A percentile compares a stretch with the other conserved stretches of the same genome.
phyloP scores from a whole-genome alignment of 768 basidiomycete species.

The Xerocomus potaroensis region DNA sequence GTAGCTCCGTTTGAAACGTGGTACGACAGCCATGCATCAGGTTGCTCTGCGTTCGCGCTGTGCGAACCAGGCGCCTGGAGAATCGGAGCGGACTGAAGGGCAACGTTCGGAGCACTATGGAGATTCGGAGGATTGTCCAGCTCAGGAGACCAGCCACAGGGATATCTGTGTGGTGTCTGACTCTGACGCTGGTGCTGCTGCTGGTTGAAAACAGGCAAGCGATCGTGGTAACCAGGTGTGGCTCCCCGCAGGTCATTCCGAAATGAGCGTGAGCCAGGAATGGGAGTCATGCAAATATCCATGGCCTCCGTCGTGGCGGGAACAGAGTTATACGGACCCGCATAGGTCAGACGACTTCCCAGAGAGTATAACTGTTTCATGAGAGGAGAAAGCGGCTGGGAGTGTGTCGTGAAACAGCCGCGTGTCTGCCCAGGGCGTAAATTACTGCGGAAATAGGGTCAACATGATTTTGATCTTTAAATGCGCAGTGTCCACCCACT shows the following conservation, averaged over 20 bases:
- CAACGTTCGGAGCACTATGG: background rate
- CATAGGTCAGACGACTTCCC: background rate
- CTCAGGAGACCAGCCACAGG: background rate
- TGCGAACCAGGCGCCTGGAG: background rate
- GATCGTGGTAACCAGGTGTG: background rate
- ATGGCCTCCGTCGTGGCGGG: background rate
- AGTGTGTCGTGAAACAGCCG: too few species aligned
- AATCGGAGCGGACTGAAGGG: background rate
- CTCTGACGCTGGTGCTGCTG: background rate
- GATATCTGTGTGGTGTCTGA: background rate
- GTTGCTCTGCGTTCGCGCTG: background rate
- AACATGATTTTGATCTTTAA: background rate
- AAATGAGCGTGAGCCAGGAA: background rate
- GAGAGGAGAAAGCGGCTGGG: background rate
- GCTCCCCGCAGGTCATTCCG: background rate
- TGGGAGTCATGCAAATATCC: background rate
- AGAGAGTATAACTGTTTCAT: background rate
- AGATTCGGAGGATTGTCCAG: background rate
- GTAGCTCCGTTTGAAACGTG: background rate
- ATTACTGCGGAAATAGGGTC: slow-evolving; percentile 5
- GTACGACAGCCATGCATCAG: background rate
- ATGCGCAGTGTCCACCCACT: too few species aligned
- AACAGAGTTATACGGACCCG: background rate
- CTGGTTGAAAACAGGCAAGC: background rate
- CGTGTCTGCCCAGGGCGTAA: background rate